These are phyloP conservation scores for Brassica carinata DNA, from an alignment of 345 rosid genomes.

Conservation along the genomic window DNA sequence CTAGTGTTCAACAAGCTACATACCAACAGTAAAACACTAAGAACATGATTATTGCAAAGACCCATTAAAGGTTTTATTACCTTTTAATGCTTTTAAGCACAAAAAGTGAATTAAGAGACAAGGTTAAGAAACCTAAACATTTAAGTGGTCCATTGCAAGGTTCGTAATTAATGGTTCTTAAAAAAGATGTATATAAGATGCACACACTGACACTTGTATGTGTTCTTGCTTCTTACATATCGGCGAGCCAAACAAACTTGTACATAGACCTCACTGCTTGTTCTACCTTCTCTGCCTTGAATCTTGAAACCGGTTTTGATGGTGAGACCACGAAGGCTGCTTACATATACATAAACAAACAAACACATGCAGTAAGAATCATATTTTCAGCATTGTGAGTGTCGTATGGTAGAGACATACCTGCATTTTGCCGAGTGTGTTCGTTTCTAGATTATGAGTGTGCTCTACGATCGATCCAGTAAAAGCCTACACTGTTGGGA, in stretches of 20 bases:
- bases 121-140: too few species aligned
- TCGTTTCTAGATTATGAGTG: conserved; percentile 36
- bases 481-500: conserved; percentile 58
- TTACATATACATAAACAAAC: too few species aligned
- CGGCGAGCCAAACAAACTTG: background rate
- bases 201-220: background rate
- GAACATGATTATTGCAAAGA: too few species aligned
- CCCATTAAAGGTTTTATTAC: too few species aligned
- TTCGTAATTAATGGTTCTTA: too few species aligned
- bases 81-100: too few species aligned
- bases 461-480: conserved; percentile 76
- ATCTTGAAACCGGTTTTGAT: too few species aligned
- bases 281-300: conserved; percentile 53
- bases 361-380: too few species aligned
- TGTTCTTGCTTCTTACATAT: conserved; percentile 15
- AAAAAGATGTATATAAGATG: background rate
- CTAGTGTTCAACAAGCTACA: background rate
- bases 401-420: conserved; percentile 39
- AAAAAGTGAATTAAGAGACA: too few species aligned
- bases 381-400: background rate
- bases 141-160: too few species aligned
- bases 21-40: background rate
- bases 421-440: conserved; percentile 42
- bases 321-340: too few species aligned
- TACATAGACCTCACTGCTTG: background rate